Percentiles rank a stretch among this genome's conserved stretches.
Conservation (phyloP, 2,329 filamentous ascomycete genomes). For the Epichloe hybrida region DNA sequence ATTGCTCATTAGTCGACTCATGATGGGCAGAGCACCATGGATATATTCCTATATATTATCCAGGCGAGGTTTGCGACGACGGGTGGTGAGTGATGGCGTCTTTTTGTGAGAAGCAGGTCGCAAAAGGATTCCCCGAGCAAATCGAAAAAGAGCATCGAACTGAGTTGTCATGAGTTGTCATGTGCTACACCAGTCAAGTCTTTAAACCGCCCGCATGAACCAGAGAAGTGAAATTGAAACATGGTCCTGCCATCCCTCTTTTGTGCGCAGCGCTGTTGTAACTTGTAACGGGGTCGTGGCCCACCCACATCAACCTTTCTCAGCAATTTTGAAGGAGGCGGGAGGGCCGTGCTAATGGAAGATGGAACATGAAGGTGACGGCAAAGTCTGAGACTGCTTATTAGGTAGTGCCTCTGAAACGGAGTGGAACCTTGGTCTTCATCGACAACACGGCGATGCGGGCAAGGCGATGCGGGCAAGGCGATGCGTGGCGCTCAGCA, state of each 20-base stretch:
- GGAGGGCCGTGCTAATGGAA: slow-evolving; percentile 1
- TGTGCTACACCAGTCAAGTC: neutral
- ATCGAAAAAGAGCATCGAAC: neutral
- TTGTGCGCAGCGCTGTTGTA: neutral
- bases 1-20: slow-evolving; percentile 7
- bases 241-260: neutral
- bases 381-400: slow-evolving; percentile 1
- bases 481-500: neutral
- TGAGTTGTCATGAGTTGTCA: neutral
- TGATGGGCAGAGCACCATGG: slow-evolving; percentile 1
- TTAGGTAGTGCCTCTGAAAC: neutral
- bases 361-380: neutral
- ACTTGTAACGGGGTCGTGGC: neutral
- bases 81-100: neutral
- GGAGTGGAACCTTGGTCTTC: neutral
- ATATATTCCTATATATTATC: neutral
- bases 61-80: neutral
- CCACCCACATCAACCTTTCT: neutral
- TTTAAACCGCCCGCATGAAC: neutral
- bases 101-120: neutral
- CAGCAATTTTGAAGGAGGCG: neutral
- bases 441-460: neutral
- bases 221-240: neutral
- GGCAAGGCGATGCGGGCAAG: too few species aligned
- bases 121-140: neutral